Base-by-base conservation (phyloP, 306 rosid genomes). In the Sechiopsis laciniata region DNA sequence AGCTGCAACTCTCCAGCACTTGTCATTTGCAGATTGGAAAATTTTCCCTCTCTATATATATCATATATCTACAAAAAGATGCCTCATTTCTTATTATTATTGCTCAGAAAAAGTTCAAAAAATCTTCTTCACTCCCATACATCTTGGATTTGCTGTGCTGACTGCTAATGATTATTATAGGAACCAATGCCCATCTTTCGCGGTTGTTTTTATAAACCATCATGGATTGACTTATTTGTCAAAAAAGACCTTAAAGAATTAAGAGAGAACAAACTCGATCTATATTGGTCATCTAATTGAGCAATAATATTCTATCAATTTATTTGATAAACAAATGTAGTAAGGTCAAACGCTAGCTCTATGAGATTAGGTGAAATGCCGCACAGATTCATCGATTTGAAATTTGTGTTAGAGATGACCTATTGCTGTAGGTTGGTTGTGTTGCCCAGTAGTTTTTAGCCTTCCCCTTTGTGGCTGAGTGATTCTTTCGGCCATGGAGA, bases 401-500 rank as follows among this genome's bases (percentile, higher is more conserved):
- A 40, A 40, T 6, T 42, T 42, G 9, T 42, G 48, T 42, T 42
- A 57, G 57, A 69, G 73, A 50, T 56, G 51, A 14, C 21, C 73
- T 46, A 69, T 21, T 21, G 14, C 7, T 48, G 51, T 69, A 69
- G 73, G 42, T 48, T 69, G 73, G 57, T 68, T 67, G 5, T 19
- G 13, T 68, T 68, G 73, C 40, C 73, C 40, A 21, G 54, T 46
- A 56, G 56, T 68, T 68, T 37, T 40, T 65, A 65, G 53, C 29
- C 53, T 4, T 68, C 56, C 6, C 17, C 2, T 13, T 7, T 19
- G 56, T n/a, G 72, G 3, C 16, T 45, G 70, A 19, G 32, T 40
- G 71, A 65, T 65, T 42, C 32, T 40, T 60, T 45, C 19, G 45
- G 72, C 45, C n/a, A 20, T 66, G 17, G 58, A 69, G 73, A 46